Base-by-base conservation (phyloP, 352 stramenopile species). In the Hyphochytrium catenoides region DNA sequence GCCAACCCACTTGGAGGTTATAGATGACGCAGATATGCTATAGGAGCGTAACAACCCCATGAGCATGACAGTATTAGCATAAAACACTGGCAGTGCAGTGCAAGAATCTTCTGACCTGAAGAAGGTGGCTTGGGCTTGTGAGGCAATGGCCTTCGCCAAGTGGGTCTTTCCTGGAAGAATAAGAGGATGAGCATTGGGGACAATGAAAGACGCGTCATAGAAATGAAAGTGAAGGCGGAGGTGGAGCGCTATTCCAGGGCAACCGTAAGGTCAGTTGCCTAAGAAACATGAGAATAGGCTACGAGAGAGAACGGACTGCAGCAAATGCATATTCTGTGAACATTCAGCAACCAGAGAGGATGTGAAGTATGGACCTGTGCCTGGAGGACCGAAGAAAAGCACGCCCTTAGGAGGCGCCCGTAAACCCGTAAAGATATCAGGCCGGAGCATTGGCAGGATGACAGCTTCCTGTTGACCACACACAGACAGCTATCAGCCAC, bases 1-100 rank as follows among this genome's bases (percentile, higher is more conserved):
- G 3, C 74, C 74, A 12, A 87, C 68, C 72, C 72, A 89, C 31
- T 87, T 89, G 31, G 63, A 81, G 8, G 74, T 87, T 27, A 89
- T 47, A 3, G 69, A 71, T 3, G 74, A 85, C 7, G 74, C 73
- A 3, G 72, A 85, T 26, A 91, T 76, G 21, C 61, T 84, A 28
- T 39, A 36, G 26, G 61, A 58, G 19, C 24, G 34, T 3, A 47
- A 46, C 3, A 17, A 15, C 7, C 37, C 31, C 32, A 58, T 43
- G n/a, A 43, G 54, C 15, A 34, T 24, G 14, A 38, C 34, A 27
- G 14, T 46, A 17, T 3, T 8, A 8, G 50, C 12, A 45, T 25
- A 32, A 26, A 33, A 16, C 28, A 50, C 18, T 34, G 11, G 18
- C 32, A 8, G 19, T 26, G n/a, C n/a, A n/a, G n/a, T n/a, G n/a